phyloP scores from a whole-genome alignment of 2,329 filamentous ascomycete species.

The Thelonectria blattea region DNA sequence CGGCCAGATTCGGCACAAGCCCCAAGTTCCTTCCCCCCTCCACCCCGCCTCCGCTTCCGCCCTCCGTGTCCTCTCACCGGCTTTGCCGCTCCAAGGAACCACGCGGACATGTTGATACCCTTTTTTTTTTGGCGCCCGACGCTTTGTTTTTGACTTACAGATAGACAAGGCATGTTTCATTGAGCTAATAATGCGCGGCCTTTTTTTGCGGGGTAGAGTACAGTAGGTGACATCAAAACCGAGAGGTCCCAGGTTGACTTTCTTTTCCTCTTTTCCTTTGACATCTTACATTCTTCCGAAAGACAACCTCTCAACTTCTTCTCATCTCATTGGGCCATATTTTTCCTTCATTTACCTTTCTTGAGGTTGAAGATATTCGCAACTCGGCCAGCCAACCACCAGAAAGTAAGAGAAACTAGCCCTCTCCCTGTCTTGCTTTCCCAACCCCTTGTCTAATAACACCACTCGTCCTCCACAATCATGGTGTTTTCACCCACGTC shows the following conservation, averaged over 20 bases:
- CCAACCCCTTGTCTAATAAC: neutral
- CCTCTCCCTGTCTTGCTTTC: neutral
- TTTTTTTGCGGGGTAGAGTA: slow-evolving; percentile 10
- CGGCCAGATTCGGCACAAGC: slow-evolving; percentile 17
- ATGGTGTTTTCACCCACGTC: no score
- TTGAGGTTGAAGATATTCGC: neutral
- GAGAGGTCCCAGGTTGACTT: neutral
- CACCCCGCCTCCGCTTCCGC: slow-evolving; percentile 6
- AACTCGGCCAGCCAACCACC: neutral
- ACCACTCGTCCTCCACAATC: neutral
- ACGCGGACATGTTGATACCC: neutral
- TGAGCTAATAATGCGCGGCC: neutral
- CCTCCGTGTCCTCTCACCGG: neutral
- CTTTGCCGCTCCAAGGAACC: neutral
- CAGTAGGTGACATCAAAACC: slow-evolving; percentile 26
- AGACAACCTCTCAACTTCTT: neutral
- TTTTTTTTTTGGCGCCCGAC: neutral
- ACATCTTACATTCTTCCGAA: slow-evolving; percentile 1
- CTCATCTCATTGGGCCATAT: neutral
- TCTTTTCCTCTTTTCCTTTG: slow-evolving; percentile 11
- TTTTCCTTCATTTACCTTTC: neutral
- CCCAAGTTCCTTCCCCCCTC: slow-evolving; percentile 1
- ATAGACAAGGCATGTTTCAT: neutral
- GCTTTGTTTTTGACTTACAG: neutral
- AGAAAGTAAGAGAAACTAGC: neutral